Conservation (phyloP, 164 flowering plant genomes). For the Stephania japonica region DNA sequence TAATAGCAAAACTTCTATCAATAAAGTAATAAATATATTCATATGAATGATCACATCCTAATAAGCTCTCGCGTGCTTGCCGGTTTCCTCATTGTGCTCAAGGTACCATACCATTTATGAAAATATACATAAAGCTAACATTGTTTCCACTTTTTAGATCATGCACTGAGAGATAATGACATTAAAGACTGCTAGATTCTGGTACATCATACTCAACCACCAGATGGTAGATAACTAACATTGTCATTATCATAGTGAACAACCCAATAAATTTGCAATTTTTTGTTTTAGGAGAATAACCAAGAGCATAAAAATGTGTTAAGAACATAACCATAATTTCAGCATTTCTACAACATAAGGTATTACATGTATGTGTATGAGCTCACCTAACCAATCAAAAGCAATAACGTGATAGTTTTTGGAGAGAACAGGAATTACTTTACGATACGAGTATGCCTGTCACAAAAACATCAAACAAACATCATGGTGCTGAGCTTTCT, state of each 20-base stretch:
- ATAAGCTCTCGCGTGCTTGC: too few species aligned
- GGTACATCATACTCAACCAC: background rate
- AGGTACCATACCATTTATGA: too few species aligned
- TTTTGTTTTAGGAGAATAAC: background rate
- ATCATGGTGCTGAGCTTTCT: background rate
- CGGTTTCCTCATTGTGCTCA: too few species aligned
- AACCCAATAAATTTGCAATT: background rate
- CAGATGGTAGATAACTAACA: background rate
- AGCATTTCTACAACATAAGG: background rate
- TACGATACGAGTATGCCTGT: constrained; percentile 93
- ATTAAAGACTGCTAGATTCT: background rate
- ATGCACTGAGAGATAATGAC: too few species aligned
- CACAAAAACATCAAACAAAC: background rate
- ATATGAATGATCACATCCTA: too few species aligned
- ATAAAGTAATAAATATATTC: too few species aligned
- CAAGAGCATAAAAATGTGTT: background rate
- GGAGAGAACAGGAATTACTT: constrained; percentile 71
- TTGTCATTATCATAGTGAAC: too few species aligned
- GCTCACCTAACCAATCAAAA: constrained; percentile 94
- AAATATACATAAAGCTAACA: too few species aligned
- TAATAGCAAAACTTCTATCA: background rate
- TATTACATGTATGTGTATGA: constrained; percentile 1
- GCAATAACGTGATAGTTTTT: constrained; percentile 65
- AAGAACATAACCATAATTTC: background rate
- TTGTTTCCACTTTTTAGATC: too few species aligned